Conservation (phyloP, 345 rosid species). For the Alliaria petiolata region DNA sequence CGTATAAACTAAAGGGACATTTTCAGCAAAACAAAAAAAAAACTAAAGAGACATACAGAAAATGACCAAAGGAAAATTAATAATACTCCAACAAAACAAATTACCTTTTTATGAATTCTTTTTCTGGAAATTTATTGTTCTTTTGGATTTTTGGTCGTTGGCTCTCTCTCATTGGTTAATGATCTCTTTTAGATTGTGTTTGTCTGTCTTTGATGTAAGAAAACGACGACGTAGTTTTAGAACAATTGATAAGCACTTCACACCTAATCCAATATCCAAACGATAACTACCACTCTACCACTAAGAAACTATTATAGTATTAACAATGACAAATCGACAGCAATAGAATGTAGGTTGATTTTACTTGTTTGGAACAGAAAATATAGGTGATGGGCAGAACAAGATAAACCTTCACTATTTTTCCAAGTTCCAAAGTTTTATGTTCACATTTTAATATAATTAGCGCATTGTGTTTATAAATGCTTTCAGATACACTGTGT, state of each 20-base stretch:
- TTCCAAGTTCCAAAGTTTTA: neutral
- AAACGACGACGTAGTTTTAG: neutral
- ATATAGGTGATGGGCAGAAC: neutral
- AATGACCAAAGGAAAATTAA: neutral
- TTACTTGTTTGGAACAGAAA: neutral
- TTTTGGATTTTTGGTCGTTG: neutral
- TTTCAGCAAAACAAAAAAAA: too few species aligned
- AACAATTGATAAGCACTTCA: constrained; percentile 12
- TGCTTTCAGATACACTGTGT: neutral
- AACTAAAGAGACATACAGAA: neutral
- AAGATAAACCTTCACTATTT: neutral
- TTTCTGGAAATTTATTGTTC: neutral
- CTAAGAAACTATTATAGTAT: neutral
- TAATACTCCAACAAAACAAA: neutral
- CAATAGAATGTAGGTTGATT: neutral
- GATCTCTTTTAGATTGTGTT: neutral
- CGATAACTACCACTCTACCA: constrained; percentile 11
- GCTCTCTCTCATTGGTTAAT: neutral
- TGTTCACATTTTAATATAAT: neutral
- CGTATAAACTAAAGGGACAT: constrained; percentile 10
- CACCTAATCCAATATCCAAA: constrained; percentile 22
- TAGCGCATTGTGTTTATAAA: neutral
- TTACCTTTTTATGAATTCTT: neutral
- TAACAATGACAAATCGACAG: constrained; percentile 2
- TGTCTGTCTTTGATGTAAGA: constrained; percentile 1